Evolutionary conservation across 1,139 yeast genomes (phyloP).

Genomic region (Candida mesenterica): DNA sequence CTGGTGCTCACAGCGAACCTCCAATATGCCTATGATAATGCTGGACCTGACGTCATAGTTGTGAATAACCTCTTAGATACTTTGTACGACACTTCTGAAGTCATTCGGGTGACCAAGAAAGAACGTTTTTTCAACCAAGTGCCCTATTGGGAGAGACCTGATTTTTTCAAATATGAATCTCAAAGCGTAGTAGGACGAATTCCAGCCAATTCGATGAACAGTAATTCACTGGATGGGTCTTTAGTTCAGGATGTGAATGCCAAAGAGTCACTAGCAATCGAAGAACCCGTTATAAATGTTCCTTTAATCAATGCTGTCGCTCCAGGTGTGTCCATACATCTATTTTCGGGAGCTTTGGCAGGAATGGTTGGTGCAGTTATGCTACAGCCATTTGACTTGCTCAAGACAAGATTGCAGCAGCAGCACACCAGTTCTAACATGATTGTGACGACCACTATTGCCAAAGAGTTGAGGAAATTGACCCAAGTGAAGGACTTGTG

Average conservation of each 20-base stretch:
- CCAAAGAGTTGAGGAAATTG: slow-evolving; percentile 46
- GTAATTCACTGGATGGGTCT: neutral
- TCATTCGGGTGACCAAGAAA: too few species aligned
- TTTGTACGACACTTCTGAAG: too few species aligned
- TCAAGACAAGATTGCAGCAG: slow-evolving; percentile 91
- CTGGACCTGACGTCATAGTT: too few species aligned
- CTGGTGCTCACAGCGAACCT: too few species aligned
- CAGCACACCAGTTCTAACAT: slow-evolving; percentile 34
- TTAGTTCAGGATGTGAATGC: neutral
- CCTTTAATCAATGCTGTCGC: neutral
- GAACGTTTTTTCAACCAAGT: too few species aligned
- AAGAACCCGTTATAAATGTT: too few species aligned
- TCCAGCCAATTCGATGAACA: neutral
- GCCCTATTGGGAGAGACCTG: too few species aligned
- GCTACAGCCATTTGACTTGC: slow-evolving; percentile 85
- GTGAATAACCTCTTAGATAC: too few species aligned
- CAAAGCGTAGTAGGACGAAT: neutral
- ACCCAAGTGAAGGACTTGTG: slow-evolving; percentile 60
- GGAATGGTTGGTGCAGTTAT: slow-evolving; percentile 81
- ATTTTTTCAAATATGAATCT: neutral
- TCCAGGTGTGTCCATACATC: slow-evolving; percentile 37
- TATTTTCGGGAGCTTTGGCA: slow-evolving; percentile 81
- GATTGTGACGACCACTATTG: slow-evolving; percentile 36
- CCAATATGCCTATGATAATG: too few species aligned
- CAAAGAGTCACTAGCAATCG: too few species aligned